phyloP scores from a whole-genome alignment of 495 filamentous ascomycete species.

The Aspergillus egyptiacus region DNA sequence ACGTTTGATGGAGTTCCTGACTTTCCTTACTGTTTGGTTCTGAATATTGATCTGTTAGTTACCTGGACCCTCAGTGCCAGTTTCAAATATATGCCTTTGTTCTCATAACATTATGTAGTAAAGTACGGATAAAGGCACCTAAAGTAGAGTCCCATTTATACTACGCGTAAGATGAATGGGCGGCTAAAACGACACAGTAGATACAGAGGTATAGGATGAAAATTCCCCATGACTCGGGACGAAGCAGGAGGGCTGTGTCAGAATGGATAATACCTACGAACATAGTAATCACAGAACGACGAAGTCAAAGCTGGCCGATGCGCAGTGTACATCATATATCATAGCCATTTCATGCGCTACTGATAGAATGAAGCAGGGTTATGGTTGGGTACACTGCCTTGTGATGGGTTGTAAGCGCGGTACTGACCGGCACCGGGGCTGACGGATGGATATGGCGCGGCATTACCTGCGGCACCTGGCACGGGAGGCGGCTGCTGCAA shows the following conservation, averaged over 20 bases:
- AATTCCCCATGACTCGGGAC: constrained; percentile 3
- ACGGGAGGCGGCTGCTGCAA: constrained; percentile 42
- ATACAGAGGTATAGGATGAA: constrained; percentile 10
- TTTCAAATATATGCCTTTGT: too few species aligned
- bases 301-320: neutral
- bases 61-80: too few species aligned
- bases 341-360: constrained; percentile 17
- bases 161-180: neutral
- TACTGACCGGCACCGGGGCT: constrained; percentile 38
- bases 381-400: constrained; percentile 26
- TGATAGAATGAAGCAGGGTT: constrained; percentile 43
- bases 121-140: too few species aligned
- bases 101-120: too few species aligned
- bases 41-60: too few species aligned
- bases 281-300: neutral
- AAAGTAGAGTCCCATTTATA: too few species aligned
- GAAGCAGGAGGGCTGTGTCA: constrained; percentile 6
- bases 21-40: too few species aligned
- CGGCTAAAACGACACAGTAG: constrained; percentile 10
- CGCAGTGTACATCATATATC: neutral
- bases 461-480: constrained; percentile 36
- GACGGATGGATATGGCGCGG: constrained; percentile 38
- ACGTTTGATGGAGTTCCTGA: too few species aligned
- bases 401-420: constrained; percentile 47
- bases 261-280: neutral